Evolutionary conservation across 2,329 filamentous ascomycete species (phyloP), one percentile per base, ranked within the genome.

Genomic region (Magnaporthiopsis rhizophila): DNA sequence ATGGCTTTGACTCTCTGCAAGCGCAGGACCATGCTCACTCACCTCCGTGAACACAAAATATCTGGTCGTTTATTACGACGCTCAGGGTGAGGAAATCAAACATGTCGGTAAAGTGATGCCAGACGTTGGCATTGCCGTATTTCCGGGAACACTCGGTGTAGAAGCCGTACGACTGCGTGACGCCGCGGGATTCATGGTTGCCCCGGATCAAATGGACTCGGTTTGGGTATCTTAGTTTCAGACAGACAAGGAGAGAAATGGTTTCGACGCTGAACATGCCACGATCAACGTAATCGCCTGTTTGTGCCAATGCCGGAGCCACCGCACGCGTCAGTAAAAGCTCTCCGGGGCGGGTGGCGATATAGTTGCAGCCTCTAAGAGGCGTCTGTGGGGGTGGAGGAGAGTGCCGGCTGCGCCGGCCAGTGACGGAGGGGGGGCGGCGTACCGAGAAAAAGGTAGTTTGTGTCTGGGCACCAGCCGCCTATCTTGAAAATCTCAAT

Each of bases 81-180:
- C 91, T 96, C 65, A 99, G 81, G 9, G 94, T 98, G 68, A 99
- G 83, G 76, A 96, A 99, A 79, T 99, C 95, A 78, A 99, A 99
- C 93, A 99, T 98, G 79, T 99, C 95, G 69, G 95, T 99, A 75
- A 99, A 99, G 76, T 98, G 95, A 77, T 99, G 95, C 95, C 95
- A 99, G 28, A 99, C 95, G 72, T 95, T 97, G 68, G 95, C 92
- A 74, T 97, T 98, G 74, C 95, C 95, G 77, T 99, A 99, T 78
- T 99, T 99, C 70, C 95, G 89, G 26, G 90, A 92, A 78, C 95
- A 99, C 75, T 99, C 95, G 28, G 95, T 98, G 75, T 99, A 99
- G 80, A 99, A 99, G 65, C 95, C 95, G 77, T 99, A 99, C 34
- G 94, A 98, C 77, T 99, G 95, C 13, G 95, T 99, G 64, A 99